phyloP scores from a whole-genome alignment of 306 rosid species.

The Gynostemma pentaphyllum region DNA sequence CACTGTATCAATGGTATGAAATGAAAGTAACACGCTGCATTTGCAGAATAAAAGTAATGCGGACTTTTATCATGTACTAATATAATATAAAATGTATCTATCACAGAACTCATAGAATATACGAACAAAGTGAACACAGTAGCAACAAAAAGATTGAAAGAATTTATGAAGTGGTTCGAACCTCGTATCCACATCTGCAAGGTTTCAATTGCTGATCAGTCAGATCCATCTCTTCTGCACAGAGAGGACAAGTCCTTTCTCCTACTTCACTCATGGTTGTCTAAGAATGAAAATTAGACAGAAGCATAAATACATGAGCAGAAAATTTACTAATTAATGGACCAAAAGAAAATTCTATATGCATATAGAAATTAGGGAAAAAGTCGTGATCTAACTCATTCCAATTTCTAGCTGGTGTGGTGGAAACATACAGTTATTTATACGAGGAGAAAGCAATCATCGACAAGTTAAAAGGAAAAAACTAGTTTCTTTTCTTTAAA shows the following conservation, averaged over 20 bases:
- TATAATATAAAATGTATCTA: neutral
- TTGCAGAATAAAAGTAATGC: no score
- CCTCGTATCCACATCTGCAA: constrained; percentile 96
- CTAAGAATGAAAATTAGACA: constrained; percentile 12
- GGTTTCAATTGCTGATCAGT: constrained; percentile 99
- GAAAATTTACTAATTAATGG: neutral
- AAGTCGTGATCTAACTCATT: neutral
- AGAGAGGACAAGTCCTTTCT: constrained; percentile 95
- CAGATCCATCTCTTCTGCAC: constrained; percentile 98
- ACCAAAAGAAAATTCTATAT: neutral
- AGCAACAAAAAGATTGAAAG: no score
- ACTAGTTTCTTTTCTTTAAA: neutral
- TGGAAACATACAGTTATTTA: neutral
- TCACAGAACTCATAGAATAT: neutral
- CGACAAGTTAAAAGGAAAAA: no score
- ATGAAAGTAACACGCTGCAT: no score
- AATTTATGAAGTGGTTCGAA: constrained; percentile 7
- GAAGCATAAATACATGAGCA: constrained; percentile 3
- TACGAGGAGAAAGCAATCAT: no score
- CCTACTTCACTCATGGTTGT: constrained; percentile 92
- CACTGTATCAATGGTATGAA: no score
- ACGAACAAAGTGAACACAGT: neutral
- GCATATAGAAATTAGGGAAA: neutral
- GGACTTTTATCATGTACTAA: neutral
- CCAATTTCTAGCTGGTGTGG: neutral